Evolutionary conservation across 345 rosid genomes (phyloP), one percentile per base, ranked within the genome.

Genomic region (Firmiana major): DNA sequence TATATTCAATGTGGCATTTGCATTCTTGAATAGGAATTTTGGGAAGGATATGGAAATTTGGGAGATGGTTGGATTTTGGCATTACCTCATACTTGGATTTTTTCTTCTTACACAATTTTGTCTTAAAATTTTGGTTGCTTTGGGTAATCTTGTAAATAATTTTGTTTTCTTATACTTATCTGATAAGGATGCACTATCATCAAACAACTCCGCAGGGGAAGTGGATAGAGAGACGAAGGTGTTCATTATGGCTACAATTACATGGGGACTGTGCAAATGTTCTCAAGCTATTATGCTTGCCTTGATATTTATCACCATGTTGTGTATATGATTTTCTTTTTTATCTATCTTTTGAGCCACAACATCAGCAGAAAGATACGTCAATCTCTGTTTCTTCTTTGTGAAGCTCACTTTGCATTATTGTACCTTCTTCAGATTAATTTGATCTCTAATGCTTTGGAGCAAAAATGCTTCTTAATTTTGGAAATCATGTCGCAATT

Each of bases 1-100:
- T 78, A 79, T 93, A 63, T 96, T 96, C 92, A 96, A 96, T 71
- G 89, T 96, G 68, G 97, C 97, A 40, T 93, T 89, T 90, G 82
- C 97, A 63, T 86, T 92, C 85, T 84, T 93, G 86, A 90, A 87
- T 77, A 73, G 86, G 83, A 92, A 89, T 84, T 86, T 90, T 38
- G 91, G 92, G 78, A 90, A 92, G 98, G 99, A 92, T 86, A 96
- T 93, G 97, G 79, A 89, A 71, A 90, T 90, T 31, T 96, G 98
- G 98, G 99, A 96, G 83, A 96, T 93, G 98, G 90, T 93, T 80
- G 98, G 98, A 36, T 81, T 93, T 84, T 95, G 99, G 98, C 99
- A 95, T 86, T 95, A 95, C 85, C 89, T 97, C 43, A 89, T 92
- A 81, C 99, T 98, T 92, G 99, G 98, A 65, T 87, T 96, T 65